Percentiles rank a stretch among this genome's conserved stretches.
Evolutionary conservation across 345 rosid genomes (phyloP).

Genomic region (Camelina hispida): DNA sequence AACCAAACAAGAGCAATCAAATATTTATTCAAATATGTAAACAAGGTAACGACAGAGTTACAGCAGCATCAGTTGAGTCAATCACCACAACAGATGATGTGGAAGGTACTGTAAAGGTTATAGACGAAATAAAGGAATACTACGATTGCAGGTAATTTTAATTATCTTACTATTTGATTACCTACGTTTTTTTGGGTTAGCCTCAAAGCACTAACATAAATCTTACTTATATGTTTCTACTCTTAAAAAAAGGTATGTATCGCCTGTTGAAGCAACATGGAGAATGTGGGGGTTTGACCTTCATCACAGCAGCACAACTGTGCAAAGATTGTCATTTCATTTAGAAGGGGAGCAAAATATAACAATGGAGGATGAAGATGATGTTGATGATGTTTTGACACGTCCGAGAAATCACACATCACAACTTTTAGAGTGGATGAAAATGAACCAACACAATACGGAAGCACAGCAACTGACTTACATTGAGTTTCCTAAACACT

Average conservation of each 20-base stretch:
- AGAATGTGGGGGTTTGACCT: too few species aligned
- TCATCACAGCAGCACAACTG: not conserved
- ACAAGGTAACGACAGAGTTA: not conserved
- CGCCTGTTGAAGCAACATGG: not conserved
- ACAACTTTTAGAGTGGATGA: not conserved
- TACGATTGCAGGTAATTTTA: not conserved
- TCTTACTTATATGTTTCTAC: too few species aligned
- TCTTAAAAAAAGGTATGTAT: too few species aligned
- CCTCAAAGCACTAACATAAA: too few species aligned
- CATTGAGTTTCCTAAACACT: too few species aligned
- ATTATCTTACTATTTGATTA: too few species aligned
- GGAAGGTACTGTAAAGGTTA: not conserved
- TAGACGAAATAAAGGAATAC: not conserved
- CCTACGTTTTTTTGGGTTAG: too few species aligned
- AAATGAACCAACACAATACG: not conserved
- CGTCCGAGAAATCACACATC: not conserved
- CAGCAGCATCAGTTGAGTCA: too few species aligned
- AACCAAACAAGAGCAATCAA: constrained; percentile 10
- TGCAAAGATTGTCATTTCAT: not conserved
- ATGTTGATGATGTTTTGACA: not conserved
- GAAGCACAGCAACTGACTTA: not conserved
- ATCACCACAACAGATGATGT: not conserved
- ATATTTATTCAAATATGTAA: constrained; percentile 4
- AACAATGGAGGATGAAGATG: not conserved
- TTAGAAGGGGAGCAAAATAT: not conserved